Base-by-base conservation (phyloP, 371 early-diverging fungal species). In the Syncephalastrum racemosum region DNA sequence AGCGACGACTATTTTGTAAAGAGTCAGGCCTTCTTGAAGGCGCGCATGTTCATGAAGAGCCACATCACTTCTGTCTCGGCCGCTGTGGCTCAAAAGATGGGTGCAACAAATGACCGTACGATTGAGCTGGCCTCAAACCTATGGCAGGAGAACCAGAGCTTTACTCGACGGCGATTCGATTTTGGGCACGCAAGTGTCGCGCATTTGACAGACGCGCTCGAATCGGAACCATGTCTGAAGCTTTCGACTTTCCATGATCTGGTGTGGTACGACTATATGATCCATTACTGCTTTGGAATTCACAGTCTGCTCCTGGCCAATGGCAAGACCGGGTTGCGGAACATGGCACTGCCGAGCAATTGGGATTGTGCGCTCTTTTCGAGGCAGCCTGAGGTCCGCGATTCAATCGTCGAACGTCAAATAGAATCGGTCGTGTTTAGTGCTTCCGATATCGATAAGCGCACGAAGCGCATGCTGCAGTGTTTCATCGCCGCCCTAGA, bases 351-450 rank as follows among this genome's bases (percentile, higher is more conserved):
- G 4, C 69, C 76, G 6, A 36, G 23, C 13, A 60, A 62, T 10
- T 78, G 81, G 77, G 74, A 77, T 15, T 73, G 78, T 51, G 70
- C 78, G 0, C 51, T 75, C 18, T 74, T 72, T 51, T 63, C 71
- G 1, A 67, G 67, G 19, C 58, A 63, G 18, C 48, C 65, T 0
- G 67, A 42, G 5, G 46, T 62, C 12, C 64, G 67, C 4, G 62
- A 68, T 39, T 59, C 71, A 0, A 68, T 74, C 40, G 64, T 79
- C 19, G 76, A 76, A 41, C 56, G 55, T 10, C 80, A 71, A 19
- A 74, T 79, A 18, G 74, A 73, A 39, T 75, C 76, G 2, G 71
- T 74, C 4, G 57, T 79, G 1, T 75, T 74, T 43, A 75, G 74
- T 46, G 61, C 62, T 0, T 65, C 71, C 5, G 80, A 79, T 62